phyloP scores from a whole-genome alignment of 768 basidiomycete genomes.

The Suillus decipiens region DNA sequence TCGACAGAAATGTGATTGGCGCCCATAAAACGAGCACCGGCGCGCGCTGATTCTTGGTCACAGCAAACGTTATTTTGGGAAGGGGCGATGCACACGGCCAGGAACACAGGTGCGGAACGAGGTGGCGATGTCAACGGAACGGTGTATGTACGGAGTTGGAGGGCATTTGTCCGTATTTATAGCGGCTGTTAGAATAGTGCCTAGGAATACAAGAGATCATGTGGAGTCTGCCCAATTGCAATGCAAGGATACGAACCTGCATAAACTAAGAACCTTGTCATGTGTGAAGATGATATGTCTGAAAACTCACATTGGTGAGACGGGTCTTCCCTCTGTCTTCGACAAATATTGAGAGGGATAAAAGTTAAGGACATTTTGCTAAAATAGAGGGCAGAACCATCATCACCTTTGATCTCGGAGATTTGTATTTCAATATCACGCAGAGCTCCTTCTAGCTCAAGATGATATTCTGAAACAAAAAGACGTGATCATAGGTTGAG shows the following conservation, averaged over 20 bases:
- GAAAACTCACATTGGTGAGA: neutral
- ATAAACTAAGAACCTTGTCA: neutral
- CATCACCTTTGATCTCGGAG: neutral
- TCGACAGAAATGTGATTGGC: slow-evolving; percentile 1
- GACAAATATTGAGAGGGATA: neutral
- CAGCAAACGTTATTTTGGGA: neutral
- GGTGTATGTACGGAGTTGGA: neutral
- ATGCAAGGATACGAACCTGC: neutral
- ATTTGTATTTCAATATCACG: neutral
- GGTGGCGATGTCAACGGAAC: slow-evolving; percentile 6
- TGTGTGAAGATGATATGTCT: neutral
- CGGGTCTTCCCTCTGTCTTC: no score
- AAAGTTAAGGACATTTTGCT: neutral
- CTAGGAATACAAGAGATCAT: neutral
- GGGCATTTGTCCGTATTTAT: neutral
- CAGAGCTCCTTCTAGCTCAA: neutral
- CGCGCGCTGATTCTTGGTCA: neutral
- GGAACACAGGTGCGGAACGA: neutral
- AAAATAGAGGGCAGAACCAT: neutral
- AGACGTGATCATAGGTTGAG: neutral
- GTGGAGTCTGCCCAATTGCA: no score
- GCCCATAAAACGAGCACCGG: neutral
- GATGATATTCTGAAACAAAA: neutral
- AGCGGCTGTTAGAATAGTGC: neutral
- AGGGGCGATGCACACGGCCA: neutral